Evolutionary conservation across 495 filamentous ascomycete species (phyloP), one percentile per base, ranked within the genome.

Genomic region (Penicillium argentinense): DNA sequence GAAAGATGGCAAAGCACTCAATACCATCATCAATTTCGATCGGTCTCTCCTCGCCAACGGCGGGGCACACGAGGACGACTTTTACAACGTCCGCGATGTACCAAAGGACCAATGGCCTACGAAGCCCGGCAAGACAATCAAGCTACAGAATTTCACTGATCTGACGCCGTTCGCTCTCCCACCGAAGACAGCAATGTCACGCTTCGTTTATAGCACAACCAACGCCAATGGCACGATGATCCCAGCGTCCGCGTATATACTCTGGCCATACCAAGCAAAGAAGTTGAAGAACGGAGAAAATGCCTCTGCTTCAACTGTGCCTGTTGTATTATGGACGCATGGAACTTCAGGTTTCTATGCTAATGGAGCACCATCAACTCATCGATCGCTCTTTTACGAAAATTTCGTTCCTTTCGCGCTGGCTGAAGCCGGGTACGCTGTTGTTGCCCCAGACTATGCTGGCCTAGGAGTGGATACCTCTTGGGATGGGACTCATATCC

Each of bases 361-460:
- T 13, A 51, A 75, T 3, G 57, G 62, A n/a, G 71, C 67, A 2
- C 78, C 78, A 8, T 75, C 70, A 13, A 59, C 70, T 19, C 54
- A 72, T 40, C 71, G 74, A 9, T 63, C 56, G 13, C 69, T 83
- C 1, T 69, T 62, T 62, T 75, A 80, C 29, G 58, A 68, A 17
- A 64, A 67, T 48, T 27, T 61, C 9, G 65, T 64, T 1, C 71
- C 76, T 0, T 80, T 69, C 45, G 51, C 65, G 5, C 56, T 81
- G 14, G 78, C 69, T 0, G 49, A 72, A 8, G 59, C 67, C 3
- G 79, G 79, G 9, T 80, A 76, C 47, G 77, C 71, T 12, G 78
- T 81, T 5, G 64, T 83, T n/a, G 77, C 70, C 0, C 63, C 79
- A 2, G 79, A 83, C 51, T 81, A 78, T 51, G 76, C 74, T 4